phyloP scores from a whole-genome alignment of 2,329 filamentous ascomycete species.

The Parafenestella ontariensis region DNA sequence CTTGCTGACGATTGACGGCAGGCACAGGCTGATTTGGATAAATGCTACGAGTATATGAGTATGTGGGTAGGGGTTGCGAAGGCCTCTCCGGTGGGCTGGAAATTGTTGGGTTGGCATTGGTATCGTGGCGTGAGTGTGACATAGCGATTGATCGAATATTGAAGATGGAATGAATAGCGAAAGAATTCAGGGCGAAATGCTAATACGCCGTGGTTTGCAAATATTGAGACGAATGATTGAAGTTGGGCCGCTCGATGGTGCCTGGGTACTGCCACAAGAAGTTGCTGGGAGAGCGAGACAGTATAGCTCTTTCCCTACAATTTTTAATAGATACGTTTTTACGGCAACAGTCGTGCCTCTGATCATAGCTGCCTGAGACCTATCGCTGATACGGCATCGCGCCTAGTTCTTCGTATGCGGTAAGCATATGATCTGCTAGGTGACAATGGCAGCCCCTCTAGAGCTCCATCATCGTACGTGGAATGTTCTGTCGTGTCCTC shows the following conservation, averaged over 20 bases:
- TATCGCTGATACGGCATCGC: no score
- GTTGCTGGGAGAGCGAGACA: neutral
- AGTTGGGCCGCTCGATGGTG: neutral
- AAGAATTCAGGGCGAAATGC: neutral
- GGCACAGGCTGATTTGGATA: neutral
- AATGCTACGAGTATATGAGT: neutral
- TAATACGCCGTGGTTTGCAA: neutral
- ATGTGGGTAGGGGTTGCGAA: neutral
- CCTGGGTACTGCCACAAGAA: neutral
- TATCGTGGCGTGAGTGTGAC: neutral
- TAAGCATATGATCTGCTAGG: no score
- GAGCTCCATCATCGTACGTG: no score
- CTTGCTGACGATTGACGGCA: neutral
- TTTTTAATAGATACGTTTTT: no score
- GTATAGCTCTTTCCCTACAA: neutral
- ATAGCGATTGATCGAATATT: neutral
- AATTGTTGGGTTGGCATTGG: neutral
- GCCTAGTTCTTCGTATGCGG: no score
- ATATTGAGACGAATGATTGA: neutral
- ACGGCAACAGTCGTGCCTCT: no score
- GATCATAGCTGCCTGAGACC: no score
- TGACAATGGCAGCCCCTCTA: no score
- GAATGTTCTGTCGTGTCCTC: no score
- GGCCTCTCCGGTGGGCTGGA: neutral
- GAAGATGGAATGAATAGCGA: neutral